Evolutionary conservation across 2,329 filamentous ascomycete genomes (phyloP), one percentile per base, ranked within the genome.

Genomic region (Cladosporium sp.): DNA sequence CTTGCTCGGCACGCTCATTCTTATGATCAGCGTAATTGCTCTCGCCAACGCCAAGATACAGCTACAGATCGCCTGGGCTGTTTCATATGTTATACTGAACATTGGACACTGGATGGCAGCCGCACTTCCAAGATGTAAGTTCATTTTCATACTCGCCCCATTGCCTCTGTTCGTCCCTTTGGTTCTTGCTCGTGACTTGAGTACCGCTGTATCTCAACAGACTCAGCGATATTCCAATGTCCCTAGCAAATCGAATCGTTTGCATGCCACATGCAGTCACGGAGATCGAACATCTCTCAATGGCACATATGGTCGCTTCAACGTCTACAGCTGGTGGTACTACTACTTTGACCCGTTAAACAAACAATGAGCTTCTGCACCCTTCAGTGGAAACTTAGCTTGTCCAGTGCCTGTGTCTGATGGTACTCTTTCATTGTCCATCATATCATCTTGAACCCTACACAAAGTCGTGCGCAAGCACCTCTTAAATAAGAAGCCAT

Each of bases 11-110:
- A 84, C 82, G 6, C 74, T 84, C 55, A 77, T 85, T 74, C 79
- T 85, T 59, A 85, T 85, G 83, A 77, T 81, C 44, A 82, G 83
- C 14, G 82, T 85, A 68, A 82, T 85, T 51, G 79, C 78, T 51
- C 78, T 85, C 3, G 82, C 81, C 68, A 85, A 84, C 65, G 79
- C 83, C 3, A 78, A 78, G 28, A 79, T 82, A 12, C 75, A 80
- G 51, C 74, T 80, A 0, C 83, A 85, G 68, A 78, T 83, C 38
- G 80, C 78, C 1, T 85, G 82, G 79, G 83, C 81, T 0, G 81
- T 75, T 1, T 78, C 81, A 0, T 85, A 83, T 70, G 80, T 84
- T 75, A 71, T 83, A 14, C 79, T 84, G 44, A 83, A 83, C 62
- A 78, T 81, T 1, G 77, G 77, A 10, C 83, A 85, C 70, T 85